Evolutionary conservation across 768 basidiomycete species (phyloP), one percentile per base, ranked within the genome.

Genomic region (Naganishia vaughanmartiniae): DNA sequence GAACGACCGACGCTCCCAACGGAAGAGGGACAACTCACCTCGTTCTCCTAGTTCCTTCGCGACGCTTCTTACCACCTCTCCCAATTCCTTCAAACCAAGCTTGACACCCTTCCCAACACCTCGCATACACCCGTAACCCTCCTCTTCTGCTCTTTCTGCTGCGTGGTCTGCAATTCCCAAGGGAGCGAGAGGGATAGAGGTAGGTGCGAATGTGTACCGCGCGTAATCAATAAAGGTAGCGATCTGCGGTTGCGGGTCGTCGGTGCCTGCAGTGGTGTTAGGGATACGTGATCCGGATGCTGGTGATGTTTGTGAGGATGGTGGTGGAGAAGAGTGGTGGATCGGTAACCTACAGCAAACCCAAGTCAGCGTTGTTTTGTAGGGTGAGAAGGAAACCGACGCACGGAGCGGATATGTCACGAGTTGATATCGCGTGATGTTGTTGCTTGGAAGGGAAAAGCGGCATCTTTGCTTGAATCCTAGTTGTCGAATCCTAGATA

Each of bases 61-160:
- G 0, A 79, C 74, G 58, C 72, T 73, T 33, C 72, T n/a, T 3
- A 81, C 60, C 12, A 79, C 58, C 36, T 48, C 34, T 26, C 72
- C 72, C 0, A 76, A 75, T 65, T 79, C 79, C 36, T 73, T 72
- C 31, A 81, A 17, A 34, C 79, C 73, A 2, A 81, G 36, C 1
- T 72, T 65, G 2, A 77, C 63, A 21, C 65, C 75, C 0, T 54
- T 19, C 0, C 76, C 77, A 19, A 75, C 57, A 2, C 75, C 80
- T 11, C 39, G 26, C 26, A 57, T 58, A 46, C 39, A 55, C 28
- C 67, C 42, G 19, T 28, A 55, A 36, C 34, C 39, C 5, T 45
- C 39, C 26, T 17, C 30, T 24, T 57, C 67, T 7, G 42, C 42
- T 11, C 15, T 15, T 42, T 15, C 7, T 11, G 42, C 42, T 11